Percentiles rank a stretch among this genome's conserved stretches.
Conservation (phyloP, 2,329 filamentous ascomycete species). For the Aplosporella prunicola region DNA sequence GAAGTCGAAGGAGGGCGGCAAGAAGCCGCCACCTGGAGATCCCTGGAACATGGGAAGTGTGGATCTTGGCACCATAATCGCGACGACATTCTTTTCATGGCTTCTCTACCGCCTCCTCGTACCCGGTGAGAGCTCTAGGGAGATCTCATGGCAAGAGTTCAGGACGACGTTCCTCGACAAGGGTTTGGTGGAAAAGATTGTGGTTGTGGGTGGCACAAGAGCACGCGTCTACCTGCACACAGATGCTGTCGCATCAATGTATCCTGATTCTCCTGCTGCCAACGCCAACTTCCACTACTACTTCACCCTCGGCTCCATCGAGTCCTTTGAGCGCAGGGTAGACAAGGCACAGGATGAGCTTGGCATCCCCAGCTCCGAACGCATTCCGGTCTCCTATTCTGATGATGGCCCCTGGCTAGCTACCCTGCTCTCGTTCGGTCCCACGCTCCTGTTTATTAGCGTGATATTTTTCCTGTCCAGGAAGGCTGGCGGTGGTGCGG, state of each 20-base stretch:
- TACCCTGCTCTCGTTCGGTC: slow-evolving; percentile 71
- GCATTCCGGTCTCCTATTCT: slow-evolving; percentile 85
- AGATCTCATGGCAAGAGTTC: slow-evolving; percentile 98
- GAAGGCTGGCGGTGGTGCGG: slow-evolving; percentile 54
- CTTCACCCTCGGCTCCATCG: slow-evolving; percentile 91
- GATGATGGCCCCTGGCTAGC: slow-evolving; percentile 64
- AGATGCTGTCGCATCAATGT: slow-evolving; percentile 60
- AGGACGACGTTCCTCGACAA: slow-evolving; percentile 89
- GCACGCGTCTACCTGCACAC: slow-evolving; percentile 76
- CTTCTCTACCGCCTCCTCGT: slow-evolving; percentile 56
- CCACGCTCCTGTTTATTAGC: slow-evolving; percentile 77
- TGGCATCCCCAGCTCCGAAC: slow-evolving; percentile 73
- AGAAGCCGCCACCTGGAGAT: slow-evolving; percentile 20
- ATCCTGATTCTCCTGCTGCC: slow-evolving; percentile 63
- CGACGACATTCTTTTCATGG: slow-evolving; percentile 52
- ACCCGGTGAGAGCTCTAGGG: slow-evolving; percentile 55
- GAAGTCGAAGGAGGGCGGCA: slow-evolving; percentile 13
- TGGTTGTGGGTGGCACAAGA: slow-evolving; percentile 64
- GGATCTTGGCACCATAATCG: slow-evolving; percentile 47
- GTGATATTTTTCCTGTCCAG: slow-evolving; percentile 71
- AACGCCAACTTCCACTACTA: slow-evolving; percentile 72
- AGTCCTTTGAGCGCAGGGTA: slow-evolving; percentile 81
- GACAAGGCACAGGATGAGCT: slow-evolving; percentile 84
- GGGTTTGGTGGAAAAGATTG: slow-evolving; percentile 87
- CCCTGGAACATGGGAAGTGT: slow-evolving; percentile 36